A percentile compares a stretch with the other conserved stretches of the same genome.
phyloP scores from a whole-genome alignment of 2,329 filamentous ascomycete species.

The Pseudogymnoascus pannorum region DNA sequence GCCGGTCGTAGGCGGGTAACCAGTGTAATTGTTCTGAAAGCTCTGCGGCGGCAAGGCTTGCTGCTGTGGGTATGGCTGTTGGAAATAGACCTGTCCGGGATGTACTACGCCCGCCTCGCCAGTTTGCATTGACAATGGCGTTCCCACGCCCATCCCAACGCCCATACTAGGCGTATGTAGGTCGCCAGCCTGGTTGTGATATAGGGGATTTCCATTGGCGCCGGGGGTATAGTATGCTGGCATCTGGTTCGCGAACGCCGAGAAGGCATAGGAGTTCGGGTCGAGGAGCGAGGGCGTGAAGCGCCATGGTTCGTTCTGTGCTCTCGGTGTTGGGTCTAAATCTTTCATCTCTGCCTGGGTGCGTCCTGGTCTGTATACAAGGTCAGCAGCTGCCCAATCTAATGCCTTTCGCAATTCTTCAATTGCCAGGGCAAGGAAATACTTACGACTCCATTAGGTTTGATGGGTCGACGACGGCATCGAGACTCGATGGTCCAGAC shows the following conservation, averaged over 20 bases:
- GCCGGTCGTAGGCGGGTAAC: background rate
- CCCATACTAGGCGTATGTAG: constrained; percentile 80
- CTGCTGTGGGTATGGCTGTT: constrained; percentile 63
- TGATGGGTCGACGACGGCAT: background rate
- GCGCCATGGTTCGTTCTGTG: constrained; percentile 72
- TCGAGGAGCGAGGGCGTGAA: constrained; percentile 88
- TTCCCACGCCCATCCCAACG: constrained; percentile 47
- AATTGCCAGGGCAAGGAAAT: background rate
- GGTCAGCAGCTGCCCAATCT: background rate
- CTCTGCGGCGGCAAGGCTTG: constrained; percentile 36
- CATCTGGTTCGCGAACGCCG: constrained; percentile 69
- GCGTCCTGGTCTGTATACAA: background rate
- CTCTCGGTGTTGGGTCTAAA: constrained; percentile 75
- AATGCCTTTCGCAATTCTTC: background rate
- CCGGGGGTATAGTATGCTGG: constrained; percentile 85
- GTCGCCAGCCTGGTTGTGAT: constrained; percentile 77
- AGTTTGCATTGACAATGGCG: constrained; percentile 71
- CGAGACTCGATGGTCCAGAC: background rate
- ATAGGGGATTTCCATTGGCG: constrained; percentile 70
- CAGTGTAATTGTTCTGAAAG: constrained; percentile 13
- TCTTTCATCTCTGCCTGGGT: constrained; percentile 49
- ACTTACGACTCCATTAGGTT: background rate
- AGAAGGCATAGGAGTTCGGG: constrained; percentile 74
- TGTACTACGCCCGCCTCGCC: constrained; percentile 55
- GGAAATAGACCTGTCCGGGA: constrained; percentile 55